Evolutionary conservation across 176 grass and related monocot species (phyloP).

Genomic region (Hyparrhenia diplandra): DNA sequence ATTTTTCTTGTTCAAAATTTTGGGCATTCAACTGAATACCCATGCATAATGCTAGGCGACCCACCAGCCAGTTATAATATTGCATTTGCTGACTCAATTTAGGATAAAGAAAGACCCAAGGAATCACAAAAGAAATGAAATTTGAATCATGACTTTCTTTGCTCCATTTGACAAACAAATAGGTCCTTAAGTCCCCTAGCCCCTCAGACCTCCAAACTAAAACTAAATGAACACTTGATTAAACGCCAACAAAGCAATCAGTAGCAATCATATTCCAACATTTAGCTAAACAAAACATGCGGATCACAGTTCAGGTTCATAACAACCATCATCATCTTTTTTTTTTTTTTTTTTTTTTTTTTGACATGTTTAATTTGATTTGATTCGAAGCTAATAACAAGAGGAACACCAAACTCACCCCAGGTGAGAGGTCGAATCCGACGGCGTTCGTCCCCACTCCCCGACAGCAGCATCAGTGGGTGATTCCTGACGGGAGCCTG

Average conservation of each 20-base stretch:
- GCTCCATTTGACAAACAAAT: neutral
- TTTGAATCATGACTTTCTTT: neutral
- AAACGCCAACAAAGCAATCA: too few relatives aligned
- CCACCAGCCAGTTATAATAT: neutral
- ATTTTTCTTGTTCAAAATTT: too few relatives aligned
- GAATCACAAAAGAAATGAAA: neutral
- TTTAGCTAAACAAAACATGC: neutral
- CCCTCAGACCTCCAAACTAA: neutral
- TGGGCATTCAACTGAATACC: too few relatives aligned
- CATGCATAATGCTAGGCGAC: too few relatives aligned
- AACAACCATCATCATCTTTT: neutral
- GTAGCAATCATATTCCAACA: neutral
- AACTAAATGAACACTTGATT: neutral
- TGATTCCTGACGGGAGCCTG: conserved; percentile 75
- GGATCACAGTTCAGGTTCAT: neutral
- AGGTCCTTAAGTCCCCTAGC: neutral
- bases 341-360: neutral
- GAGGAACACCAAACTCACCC: conserved; percentile 39
- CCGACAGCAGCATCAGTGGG: conserved; percentile 77
- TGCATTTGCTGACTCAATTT: neutral
- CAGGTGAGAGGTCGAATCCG: conserved; percentile 82
- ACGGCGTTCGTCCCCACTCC: conserved; percentile 84
- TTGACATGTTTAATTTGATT: neutral
- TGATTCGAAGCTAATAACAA: neutral
- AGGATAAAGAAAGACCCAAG: neutral